Base-by-base conservation (phyloP, 129 eudicot genomes). In the sunflower (Helianthus annuus) region DNA sequence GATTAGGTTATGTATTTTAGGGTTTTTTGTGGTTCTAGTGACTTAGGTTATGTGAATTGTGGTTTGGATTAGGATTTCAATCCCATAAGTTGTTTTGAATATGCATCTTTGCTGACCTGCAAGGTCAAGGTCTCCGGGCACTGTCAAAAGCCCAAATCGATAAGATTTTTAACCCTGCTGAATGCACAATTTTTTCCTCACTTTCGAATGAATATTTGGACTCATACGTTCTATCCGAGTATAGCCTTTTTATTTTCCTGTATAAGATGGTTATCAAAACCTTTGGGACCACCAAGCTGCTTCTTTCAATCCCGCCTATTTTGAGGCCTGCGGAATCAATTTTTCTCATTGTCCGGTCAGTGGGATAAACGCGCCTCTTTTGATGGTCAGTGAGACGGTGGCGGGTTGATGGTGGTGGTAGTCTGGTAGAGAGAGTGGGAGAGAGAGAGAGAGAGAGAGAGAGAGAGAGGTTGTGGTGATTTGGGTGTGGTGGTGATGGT, bases 261-360 rank as follows among this genome's bases (percentile, higher is more conserved):
- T 90, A 89, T 85, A 94, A 90, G 80, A 74, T 94, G 11, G 85
- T 94, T 81, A 90, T 94, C 78, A 94, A 94, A 83, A 94, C 98
- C 8, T 94, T 97, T 68, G 98, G 98, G 68, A 90, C 98, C 12
- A 94, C 98, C 55, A 94, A 94, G 74, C 67, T 94, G 77, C 96
- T 94, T 53, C 72, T 66, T 6, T 78, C 98, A 0, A 90, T 94
- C 70, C 97, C 98, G 6, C 83, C 92, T 49, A 89, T 94, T 49
- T 53, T 94, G 64, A 87, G 79, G 69, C 81, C 90, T 49, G 96
- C 98, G 8, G 77, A 65, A 1, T 64, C 82, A 15, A 74, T 87
- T 6, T 84, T 87, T 58, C 96, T 94, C 72, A 61, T 85, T n/a
- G 90, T 94, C 49, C 91, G 84, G 71, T 68, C 85, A 36, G 97